phyloP scores from a whole-genome alignment of 2,329 filamentous ascomycete species.

The Chrysoporthe puriensis region DNA sequence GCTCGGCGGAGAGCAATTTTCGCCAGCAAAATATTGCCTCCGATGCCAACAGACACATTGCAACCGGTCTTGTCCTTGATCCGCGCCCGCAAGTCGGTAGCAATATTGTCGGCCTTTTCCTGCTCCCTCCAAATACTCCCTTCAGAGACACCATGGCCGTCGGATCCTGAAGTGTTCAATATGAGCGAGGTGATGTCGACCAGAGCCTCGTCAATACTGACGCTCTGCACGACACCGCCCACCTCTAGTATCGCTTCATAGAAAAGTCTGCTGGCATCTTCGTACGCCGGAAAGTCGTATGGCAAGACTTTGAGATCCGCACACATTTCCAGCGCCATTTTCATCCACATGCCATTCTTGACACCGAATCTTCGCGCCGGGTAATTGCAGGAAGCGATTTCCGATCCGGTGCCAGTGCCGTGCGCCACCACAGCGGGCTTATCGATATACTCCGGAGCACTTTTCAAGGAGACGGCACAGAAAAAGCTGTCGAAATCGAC shows the following conservation, averaged over 20 bases:
- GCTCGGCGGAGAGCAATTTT: conserved; percentile 89
- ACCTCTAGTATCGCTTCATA: conserved; percentile 82
- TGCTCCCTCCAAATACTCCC: conserved; percentile 78
- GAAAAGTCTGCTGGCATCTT: conserved; percentile 85
- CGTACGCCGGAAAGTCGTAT: conserved; percentile 94
- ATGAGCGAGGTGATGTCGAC: conserved; percentile 80
- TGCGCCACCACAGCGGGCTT: conserved; percentile 91
- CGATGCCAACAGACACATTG: conserved; percentile 90
- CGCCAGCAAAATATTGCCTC: conserved; percentile 85
- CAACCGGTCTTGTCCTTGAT: conserved; percentile 80
- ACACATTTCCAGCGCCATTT: conserved; percentile 79
- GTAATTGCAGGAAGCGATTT: conserved; percentile 98
- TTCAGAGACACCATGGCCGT: conserved; percentile 67
- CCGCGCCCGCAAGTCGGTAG: conserved; percentile 64
- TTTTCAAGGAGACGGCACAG: conserved; percentile 84
- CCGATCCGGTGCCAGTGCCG: conserved; percentile 80
- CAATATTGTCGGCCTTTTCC: conserved; percentile 74
- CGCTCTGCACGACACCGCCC: conserved; percentile 87
- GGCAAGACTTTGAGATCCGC: conserved; percentile 87
- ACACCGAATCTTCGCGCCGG: conserved; percentile 82
- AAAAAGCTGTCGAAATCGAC: conserved; percentile 99
- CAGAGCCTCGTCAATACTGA: conserved; percentile 94
- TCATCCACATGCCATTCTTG: conserved; percentile 99
- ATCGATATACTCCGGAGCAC: conserved; percentile 71
- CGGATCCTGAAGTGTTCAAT: conserved; percentile 65